Evolutionary conservation across 306 rosid genomes (phyloP), one percentile per base, ranked within the genome.

Genomic region (Sesbania bispinosa): DNA sequence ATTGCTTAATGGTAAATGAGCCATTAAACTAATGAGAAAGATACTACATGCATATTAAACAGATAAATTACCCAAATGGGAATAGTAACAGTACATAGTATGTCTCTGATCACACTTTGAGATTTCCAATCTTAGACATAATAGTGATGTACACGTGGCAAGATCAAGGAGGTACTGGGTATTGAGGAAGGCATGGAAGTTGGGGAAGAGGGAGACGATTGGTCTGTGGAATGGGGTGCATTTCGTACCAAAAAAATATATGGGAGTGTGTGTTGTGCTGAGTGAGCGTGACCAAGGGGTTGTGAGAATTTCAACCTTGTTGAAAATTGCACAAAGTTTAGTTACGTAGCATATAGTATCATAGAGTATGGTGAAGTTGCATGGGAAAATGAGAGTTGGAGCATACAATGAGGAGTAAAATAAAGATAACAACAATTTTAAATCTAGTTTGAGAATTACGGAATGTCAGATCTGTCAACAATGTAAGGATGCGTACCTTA

Each of bases 141-240:
- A 24, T 5, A 23, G 2, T 13, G 74, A 38, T 33, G 63, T 19
- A 50, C 52, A 78, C 82, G 75, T 85, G 89, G 80, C 76, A 38
- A 39, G 26, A 85, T 81, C 65, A 45, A 41, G 52, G 82, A 76
- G 74, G 81, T 71, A 69, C 7, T 64, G 65, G 81, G 79, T 46
- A 71, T 23, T 57, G 84, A 79, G 72, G 81, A 78, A 55, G 69
- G 21, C 85, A 81, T 86, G 30, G 94, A 76, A 89, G 83, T 86
- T 80, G 76, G 85, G 43, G 82, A 82, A 85, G 83, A 84, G 43
- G 79, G 55, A 78, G 87, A 79, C 84, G 87, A 86, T 75, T 86
- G 92, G 97, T 94, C 97, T 85, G 84, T 50, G 75, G 89, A 94
- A 94, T 83, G 70, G 99, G 88, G 62, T 77, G 85, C 97, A 93